Conservation (phyloP, 306 rosid genomes). For the Medicago truncatula region DNA sequence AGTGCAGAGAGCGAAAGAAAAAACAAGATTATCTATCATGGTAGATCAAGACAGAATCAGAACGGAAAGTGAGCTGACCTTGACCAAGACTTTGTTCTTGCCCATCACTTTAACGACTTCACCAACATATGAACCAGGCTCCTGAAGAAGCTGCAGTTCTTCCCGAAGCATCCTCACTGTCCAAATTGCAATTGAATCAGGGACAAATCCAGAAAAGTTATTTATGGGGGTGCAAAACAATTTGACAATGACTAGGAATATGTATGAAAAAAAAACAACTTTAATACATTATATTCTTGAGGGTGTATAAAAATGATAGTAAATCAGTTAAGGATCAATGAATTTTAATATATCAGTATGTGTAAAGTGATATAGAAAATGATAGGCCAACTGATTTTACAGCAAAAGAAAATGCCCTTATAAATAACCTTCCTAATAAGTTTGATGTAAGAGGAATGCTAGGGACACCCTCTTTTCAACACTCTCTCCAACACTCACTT, state of each 20-base stretch:
- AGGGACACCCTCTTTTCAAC: too few relatives aligned
- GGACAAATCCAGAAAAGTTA: background rate
- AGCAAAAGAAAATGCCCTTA: background rate
- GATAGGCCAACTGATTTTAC: background rate
- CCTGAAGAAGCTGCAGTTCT: conserved; percentile 97
- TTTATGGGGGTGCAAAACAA: background rate
- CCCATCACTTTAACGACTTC: conserved; percentile 99
- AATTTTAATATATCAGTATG: background rate
- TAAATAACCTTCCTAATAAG: background rate
- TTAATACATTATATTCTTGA: background rate
- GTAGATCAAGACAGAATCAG: background rate
- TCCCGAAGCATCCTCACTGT: conserved; percentile 99
- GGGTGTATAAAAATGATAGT: background rate
- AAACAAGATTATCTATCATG: background rate
- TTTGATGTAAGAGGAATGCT: background rate
- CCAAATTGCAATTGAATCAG: conserved; percentile 27
- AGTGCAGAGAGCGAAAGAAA: background rate
- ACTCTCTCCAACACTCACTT: too few relatives aligned
- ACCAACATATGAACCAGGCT: conserved; percentile 98
- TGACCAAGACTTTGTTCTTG: conserved; percentile 93
- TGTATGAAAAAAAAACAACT: background rate
- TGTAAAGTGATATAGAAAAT: background rate
- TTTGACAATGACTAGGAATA: background rate
- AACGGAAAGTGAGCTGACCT: conserved; percentile 55
- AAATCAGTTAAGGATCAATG: background rate